A percentile compares a stretch with the other conserved stretches of the same genome.
Evolutionary conservation across 176 grass and related monocot species (phyloP).

Genomic region (Thalia dealbata): DNA sequence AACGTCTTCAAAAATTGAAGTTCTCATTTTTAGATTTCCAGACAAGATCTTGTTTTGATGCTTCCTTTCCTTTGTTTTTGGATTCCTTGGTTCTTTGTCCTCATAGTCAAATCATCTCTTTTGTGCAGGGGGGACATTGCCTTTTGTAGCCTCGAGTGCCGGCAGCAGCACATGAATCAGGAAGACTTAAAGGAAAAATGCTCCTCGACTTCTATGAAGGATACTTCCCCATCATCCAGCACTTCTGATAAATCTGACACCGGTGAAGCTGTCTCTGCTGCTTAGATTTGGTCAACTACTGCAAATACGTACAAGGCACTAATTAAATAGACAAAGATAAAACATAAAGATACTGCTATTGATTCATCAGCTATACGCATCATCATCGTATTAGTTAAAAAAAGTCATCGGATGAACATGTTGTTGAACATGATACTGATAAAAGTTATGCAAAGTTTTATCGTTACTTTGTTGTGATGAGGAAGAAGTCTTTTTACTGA

Average conservation of each 20-base stretch:
- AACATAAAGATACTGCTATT: neutral
- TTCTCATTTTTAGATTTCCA: no score
- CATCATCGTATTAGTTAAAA: neutral
- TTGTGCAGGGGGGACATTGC: conserved; percentile 49
- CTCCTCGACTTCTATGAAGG: conserved; percentile 35
- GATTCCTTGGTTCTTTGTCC: no score
- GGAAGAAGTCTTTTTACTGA: neutral
- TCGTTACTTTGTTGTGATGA: neutral
- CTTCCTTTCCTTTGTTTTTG: no score
- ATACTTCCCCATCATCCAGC: conserved; percentile 3
- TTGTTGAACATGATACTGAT: neutral
- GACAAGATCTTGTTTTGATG: no score
- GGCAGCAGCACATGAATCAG: conserved; percentile 48
- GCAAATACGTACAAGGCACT: neutral
- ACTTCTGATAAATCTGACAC: conserved; percentile 23
- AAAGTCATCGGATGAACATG: neutral
- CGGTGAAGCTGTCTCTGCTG: conserved; percentile 34
- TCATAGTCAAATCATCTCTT: neutral
- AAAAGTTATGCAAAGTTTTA: neutral
- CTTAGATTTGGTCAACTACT: neutral
- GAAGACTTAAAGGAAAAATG: conserved; percentile 45
- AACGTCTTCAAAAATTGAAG: no score
- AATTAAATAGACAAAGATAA: no score
- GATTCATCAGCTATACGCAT: neutral
- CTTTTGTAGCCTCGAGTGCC: conserved; percentile 66